Base-by-base conservation (phyloP, 805 yeast species). In the Sugiyamaella smithiae region DNA sequence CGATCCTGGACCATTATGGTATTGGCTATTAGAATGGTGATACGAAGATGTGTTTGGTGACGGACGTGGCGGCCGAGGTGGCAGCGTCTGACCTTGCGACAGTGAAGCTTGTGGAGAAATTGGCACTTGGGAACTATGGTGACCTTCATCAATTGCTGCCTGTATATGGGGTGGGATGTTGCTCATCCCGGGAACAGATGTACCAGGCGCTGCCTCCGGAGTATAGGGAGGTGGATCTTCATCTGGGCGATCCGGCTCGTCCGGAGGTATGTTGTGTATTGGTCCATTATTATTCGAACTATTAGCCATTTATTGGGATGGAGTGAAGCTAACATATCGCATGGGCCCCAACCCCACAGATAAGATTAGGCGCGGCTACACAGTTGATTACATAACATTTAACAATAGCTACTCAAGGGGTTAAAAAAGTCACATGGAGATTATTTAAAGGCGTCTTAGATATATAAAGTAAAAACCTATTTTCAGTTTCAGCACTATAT, bases 151-250 rank as follows among this genome's bases (percentile, higher is more conserved):
- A 17, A 45, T 36, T 9, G 35, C 41, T 7, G 32, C 43, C 40
- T 36, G 42, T 11, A 43, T 35, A 35, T 35, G 48, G 19, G 41
- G 51, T 11, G 41, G 45, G 5, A 38, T 28, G 37, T 32, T 44
- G 35, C 45, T 45, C 48, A 43, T 48, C 16, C 25, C 43, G n/a
- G 45, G 31, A 14, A 46, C 43, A 17, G 49, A 43, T n/a, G 33
- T 36, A 9, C 45, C 46, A 17, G 53, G 53, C 2, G 33, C 47
- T 3, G 55, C 57, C 20, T 35, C 55, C 14, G 54, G 45, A 11
- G 58, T 45, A 16, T 60, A 48, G 33, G 61, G 56, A 31, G 56
- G 48, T 51, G 62, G 54, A 11, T 50, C 50, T 25, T 59, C 63
- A 24, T 43, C 48, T 14, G 61, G 60, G 7, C 57, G 40, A 23